These are phyloP conservation scores for Castanospermum australe DNA, from an alignment of 306 rosid species.

Conservation along the genomic window DNA sequence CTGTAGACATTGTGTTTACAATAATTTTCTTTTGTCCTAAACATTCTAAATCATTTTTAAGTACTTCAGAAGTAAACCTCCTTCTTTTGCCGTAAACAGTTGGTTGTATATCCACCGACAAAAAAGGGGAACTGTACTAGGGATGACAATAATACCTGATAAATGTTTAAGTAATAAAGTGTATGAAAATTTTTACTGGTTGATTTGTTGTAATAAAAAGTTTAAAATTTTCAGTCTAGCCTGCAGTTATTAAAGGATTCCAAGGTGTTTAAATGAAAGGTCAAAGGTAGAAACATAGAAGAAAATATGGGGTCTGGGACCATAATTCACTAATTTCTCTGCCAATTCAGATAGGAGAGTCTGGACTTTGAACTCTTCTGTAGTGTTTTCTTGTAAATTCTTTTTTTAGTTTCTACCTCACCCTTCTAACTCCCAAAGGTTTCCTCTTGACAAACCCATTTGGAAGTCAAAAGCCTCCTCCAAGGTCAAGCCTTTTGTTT, in stretches of 20 bases:
- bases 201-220: not conserved
- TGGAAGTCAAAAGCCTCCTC: no score
- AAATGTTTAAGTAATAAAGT: not conserved
- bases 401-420: no score
- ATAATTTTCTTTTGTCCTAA: not conserved
- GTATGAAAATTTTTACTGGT: not conserved
- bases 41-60: not conserved
- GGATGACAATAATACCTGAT: not conserved
- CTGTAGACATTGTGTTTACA: not conserved
- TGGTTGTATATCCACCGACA: not conserved
- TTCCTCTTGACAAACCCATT: no score
- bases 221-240: not conserved
- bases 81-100: not conserved
- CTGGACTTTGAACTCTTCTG: not conserved
- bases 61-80: not conserved
- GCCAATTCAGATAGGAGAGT: not conserved
- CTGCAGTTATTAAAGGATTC: not conserved
- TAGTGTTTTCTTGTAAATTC: no score
- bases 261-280: not conserved
- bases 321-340: not conserved
- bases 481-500: no score
- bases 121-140: not conserved
- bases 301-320: not conserved
- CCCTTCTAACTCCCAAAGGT: no score
- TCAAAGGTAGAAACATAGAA: not conserved